These are phyloP conservation scores for Raphanus hybrid DNA, from an alignment of 441 rosid genomes.

Conservation along the genomic window DNA sequence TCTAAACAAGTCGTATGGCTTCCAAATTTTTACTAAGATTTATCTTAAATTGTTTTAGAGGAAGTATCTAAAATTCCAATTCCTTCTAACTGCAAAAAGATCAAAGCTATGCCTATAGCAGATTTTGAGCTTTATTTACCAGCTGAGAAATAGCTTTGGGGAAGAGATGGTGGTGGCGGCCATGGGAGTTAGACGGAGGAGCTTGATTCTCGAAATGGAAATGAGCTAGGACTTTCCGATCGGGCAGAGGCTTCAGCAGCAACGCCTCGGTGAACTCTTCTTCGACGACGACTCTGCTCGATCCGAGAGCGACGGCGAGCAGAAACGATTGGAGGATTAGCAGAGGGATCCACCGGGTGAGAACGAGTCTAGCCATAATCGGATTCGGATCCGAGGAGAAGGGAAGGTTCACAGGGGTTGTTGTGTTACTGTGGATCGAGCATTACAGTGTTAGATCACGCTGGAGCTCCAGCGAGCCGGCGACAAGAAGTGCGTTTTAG, in stretches of 20 bases:
- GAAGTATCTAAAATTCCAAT: background rate
- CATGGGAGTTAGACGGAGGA: conserved; percentile 64
- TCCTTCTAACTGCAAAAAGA: conserved; percentile 4
- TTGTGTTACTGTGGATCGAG: conserved; percentile 27
- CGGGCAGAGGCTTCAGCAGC: conserved; percentile 87
- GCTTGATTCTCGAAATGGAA: conserved; percentile 79
- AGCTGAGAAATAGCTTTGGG: conserved; percentile 95
- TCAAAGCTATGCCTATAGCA: background rate
- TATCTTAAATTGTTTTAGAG: background rate
- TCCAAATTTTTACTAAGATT: too few species aligned
- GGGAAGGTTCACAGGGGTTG: conserved; percentile 8
- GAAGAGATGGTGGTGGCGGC: conserved; percentile 94
- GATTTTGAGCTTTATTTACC: conserved; percentile 45
- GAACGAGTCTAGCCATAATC: conserved; percentile 28
- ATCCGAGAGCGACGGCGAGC: conserved; percentile 46
- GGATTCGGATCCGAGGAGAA: background rate
- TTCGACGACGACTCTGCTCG: conserved; percentile 52
- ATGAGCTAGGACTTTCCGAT: conserved; percentile 83
- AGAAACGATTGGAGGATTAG: conserved; percentile 28
- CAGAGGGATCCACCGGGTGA: conserved; percentile 22
- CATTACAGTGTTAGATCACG: conserved; percentile 24
- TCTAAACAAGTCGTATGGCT: too few species aligned
- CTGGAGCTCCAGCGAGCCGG: conserved; percentile 34
- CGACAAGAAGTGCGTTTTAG: background rate
- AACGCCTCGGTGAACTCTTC: conserved; percentile 81